phyloP scores from a whole-genome alignment of 306 rosid species.

The Glycine tomentella region DNA sequence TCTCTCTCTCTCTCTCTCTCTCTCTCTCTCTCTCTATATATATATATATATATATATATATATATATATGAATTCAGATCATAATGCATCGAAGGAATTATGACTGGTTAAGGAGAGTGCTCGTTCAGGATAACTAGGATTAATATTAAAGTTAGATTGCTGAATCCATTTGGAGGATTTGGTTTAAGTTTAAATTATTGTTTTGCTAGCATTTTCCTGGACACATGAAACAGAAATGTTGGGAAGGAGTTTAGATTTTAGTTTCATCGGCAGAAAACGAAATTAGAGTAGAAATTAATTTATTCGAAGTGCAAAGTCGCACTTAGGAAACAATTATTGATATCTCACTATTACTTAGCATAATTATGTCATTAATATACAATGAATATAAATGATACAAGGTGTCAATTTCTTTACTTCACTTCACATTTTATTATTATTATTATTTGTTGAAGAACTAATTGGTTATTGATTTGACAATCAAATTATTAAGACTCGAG shows the following conservation, averaged over 20 bases:
- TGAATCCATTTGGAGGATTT: slow-evolving; percentile 1
- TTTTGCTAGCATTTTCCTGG: background rate
- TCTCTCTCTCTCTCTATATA: too few relatives aligned
- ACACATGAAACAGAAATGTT: background rate
- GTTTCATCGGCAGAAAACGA: background rate
- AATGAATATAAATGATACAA: background rate
- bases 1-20: too few relatives aligned
- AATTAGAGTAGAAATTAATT: slow-evolving; percentile 9
- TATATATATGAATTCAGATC: background rate
- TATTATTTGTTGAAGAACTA: background rate
- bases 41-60: too few relatives aligned
- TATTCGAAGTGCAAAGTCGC: background rate
- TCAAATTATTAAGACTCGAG: too few relatives aligned
- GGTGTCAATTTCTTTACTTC: background rate
- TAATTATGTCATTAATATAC: slow-evolving; percentile 7
- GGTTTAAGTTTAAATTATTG: background rate
- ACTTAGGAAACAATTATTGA: slow-evolving; percentile 17
- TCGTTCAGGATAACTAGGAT: background rate
- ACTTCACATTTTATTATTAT: background rate
- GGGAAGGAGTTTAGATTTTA: background rate
- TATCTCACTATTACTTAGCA: slow-evolving; percentile 6
- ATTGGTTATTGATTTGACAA: background rate
- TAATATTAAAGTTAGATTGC: background rate
- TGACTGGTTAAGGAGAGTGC: background rate
- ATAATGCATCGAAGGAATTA: slow-evolving; percentile 5